Base-by-base conservation (phyloP, 164 flowering plant genomes). In the Cinnamomum micranthum region DNA sequence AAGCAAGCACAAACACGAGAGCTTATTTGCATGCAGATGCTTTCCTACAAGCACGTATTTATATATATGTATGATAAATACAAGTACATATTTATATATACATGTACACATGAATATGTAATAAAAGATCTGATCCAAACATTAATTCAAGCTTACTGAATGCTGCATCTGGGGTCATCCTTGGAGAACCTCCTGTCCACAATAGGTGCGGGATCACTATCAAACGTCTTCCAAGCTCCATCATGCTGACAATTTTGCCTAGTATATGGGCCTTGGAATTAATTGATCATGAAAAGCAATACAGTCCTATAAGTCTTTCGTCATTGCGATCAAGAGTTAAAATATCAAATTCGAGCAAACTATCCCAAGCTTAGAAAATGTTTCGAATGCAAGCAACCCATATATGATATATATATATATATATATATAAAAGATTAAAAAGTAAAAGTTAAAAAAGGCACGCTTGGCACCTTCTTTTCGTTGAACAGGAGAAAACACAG, bases 401-500 rank as follows among this genome's bases (percentile, higher is more conserved):
- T 31, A 76, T 74, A 78, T 73, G 76, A 78, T 78, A 65, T 25
- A 25, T 25, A 1, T 25, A 25, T 25, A 25, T 1, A 25, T 1
- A 25, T 1, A 27, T 13, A 22, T 41, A 41, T 41, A 41, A 24
- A 69, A 60, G 72, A 23, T 25, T 4, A 27, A 19, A 19, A 41
- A 20, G 13, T 13, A 68, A 19, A 77, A 50, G 35, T 31, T 75
- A 74, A 47, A 65, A 50, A 50, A 69, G 74, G 78, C 77, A 74
- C 79, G 68, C 59, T 69, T 50, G 59, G 47, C 33, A 58, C 78
- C 79, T 69, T 76, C 85, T 83, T 86, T 88, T 81, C 80, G 65
- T 83, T 83, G 87, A 86, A 85, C 79, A 74, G 47, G 82, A 86
- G 85, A 80, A 80, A 78, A 78, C 78, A 77, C 76, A 41, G 76